Evolutionary conservation across 768 basidiomycete genomes (phyloP), one percentile per base, ranked within the genome.

Genomic region (Hemileccinum impolitum): DNA sequence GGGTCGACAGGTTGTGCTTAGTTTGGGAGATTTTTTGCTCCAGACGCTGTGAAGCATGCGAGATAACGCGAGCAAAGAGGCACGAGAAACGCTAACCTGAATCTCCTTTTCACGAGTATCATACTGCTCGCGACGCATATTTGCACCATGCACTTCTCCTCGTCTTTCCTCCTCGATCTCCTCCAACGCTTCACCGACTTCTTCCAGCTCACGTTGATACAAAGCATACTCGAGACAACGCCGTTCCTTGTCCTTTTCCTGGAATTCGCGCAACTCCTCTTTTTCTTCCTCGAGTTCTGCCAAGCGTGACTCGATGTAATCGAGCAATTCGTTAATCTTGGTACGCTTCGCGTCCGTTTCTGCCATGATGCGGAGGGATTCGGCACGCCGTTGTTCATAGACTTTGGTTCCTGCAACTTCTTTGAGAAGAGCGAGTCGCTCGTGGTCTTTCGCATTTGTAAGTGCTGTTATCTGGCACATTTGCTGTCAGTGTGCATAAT

Each of bases 351-450:
- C 78, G 56, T 95, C 93, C 41, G 96, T 98, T 64, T 97, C 95
- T 25, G 91, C 81, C 90, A 98, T 96, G 64, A 98, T 94, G 46
- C 90, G 85, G n/a, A 94, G 74, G 5, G 90, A 94, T 65, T 99
- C 96, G 1, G 87, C 57, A 14, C 95, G 81, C 40, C 94, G 84
- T 62, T 95, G 89, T 70, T 99, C 96, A 62, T 99, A 99, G 1
- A 98, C 93, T 59, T 96, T 93, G 0, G 96, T 99, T 3, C 96
- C 96, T 0, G 95, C 96, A 0, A 99, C 94, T 68, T 99, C 96
- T 63, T 99, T 98, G 39, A 99, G 75, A n/a, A 99, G 77, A 0
- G 90, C 84, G 6, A 99, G 78, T 2, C 96, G 81, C 65, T 99
- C 95, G 43, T 85, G 82, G 61, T 99, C 96, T 67, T 96, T 96